phyloP scores from a whole-genome alignment of 106 monocot species.

The Allium fistulosum region DNA sequence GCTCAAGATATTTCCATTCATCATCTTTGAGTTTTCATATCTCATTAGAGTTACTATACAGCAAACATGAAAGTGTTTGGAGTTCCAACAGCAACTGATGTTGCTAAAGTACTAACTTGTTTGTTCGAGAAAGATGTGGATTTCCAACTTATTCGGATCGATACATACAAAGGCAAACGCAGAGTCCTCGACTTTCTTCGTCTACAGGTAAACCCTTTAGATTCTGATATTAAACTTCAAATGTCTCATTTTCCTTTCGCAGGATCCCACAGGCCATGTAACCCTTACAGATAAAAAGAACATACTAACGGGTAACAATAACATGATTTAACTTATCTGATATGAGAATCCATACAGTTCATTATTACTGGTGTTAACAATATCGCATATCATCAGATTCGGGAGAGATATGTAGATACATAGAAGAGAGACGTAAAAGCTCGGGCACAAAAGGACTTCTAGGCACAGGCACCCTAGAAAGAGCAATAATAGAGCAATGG shows the following conservation, averaged over 20 bases:
- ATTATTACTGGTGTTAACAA: background rate
- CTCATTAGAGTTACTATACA: background rate
- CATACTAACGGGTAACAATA: background rate
- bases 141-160: slow-evolving; percentile 29
- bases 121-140: slow-evolving; percentile 68
- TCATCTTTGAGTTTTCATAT: too few species aligned
- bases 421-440: background rate
- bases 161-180: slow-evolving; percentile 30
- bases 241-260: background rate
- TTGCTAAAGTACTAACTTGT: slow-evolving; percentile 63
- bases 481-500: slow-evolving; percentile 41
- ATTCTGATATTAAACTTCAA: background rate
- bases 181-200: slow-evolving; percentile 36
- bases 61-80: slow-evolving; percentile 53
- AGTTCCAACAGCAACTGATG: slow-evolving; percentile 37
- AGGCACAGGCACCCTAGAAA: slow-evolving; percentile 18
- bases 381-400: background rate
- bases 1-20: too few species aligned
- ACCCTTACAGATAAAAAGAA: background rate
- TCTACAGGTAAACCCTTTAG: slow-evolving; percentile 31
- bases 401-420: background rate
- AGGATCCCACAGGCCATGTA: background rate
- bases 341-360: too few species aligned
- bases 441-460: slow-evolving; percentile 20
- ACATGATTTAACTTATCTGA: background rate